Conservation (phyloP, 257 asterid genomes). For the Salvia hispanica region DNA sequence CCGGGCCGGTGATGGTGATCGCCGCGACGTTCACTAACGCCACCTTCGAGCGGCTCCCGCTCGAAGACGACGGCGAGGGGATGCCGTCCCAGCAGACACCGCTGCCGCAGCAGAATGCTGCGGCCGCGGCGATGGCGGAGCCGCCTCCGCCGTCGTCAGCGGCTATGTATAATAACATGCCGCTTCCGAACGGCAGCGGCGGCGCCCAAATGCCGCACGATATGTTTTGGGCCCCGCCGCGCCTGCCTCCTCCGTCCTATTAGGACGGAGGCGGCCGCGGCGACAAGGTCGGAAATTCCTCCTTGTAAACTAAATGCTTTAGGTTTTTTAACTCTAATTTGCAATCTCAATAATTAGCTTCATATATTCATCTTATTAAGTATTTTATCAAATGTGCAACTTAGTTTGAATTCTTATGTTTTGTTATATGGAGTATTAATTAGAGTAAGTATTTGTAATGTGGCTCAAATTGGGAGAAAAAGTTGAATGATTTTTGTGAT, state of each 20-base stretch:
- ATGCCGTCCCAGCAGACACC: slow-evolving; percentile 29
- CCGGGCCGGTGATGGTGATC: slow-evolving; percentile 83
- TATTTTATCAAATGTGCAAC: not conserved
- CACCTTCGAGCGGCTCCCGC: slow-evolving; percentile 68
- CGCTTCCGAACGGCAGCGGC: slow-evolving; percentile 49
- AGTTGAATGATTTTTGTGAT: slow-evolving; percentile 3
- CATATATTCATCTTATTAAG: not conserved
- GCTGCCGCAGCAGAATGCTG: slow-evolving; percentile 2
- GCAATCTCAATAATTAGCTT: not conserved
- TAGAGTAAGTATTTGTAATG: too few relatives aligned
- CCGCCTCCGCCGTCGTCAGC: slow-evolving; percentile 30
- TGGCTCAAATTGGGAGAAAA: not conserved
- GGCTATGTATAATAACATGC: slow-evolving; percentile 40
- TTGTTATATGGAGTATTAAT: too few relatives aligned
- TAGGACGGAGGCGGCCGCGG: not conserved
- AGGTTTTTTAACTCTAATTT: slow-evolving; percentile 19
- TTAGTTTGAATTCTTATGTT: not conserved
- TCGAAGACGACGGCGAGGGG: slow-evolving; percentile 57
- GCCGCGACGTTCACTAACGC: slow-evolving; percentile 76
- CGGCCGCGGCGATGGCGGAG: slow-evolving; percentile 22
- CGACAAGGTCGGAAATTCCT: slow-evolving; percentile 31
- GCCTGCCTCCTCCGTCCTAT: slow-evolving; percentile 51
- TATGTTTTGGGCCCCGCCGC: slow-evolving; percentile 66
- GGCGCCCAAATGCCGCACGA: slow-evolving; percentile 51
- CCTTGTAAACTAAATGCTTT: slow-evolving; percentile 37